Evolutionary conservation across 2,329 filamentous ascomycete species (phyloP).

Genomic region (Calonectria pseudoreteaudii): DNA sequence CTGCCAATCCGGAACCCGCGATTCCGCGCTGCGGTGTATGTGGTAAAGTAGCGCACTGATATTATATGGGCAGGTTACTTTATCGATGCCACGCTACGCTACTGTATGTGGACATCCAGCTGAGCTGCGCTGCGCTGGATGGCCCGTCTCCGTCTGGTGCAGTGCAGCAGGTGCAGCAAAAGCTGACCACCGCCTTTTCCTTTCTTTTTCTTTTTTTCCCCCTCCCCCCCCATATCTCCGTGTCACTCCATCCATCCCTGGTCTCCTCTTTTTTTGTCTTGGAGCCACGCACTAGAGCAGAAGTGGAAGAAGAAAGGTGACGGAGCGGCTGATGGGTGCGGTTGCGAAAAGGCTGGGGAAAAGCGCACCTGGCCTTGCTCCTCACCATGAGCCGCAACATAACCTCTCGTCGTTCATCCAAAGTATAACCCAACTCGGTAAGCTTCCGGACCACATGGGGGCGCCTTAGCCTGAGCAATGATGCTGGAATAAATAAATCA

Average conservation of each 20-base stretch:
- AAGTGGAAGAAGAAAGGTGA: slow-evolving; percentile 4
- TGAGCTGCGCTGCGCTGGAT: background rate
- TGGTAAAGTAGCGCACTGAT: slow-evolving; percentile 14
- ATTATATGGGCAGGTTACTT: background rate
- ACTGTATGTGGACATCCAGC: slow-evolving; percentile 1
- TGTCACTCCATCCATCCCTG: slow-evolving; percentile 17
- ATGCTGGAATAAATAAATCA: slow-evolving; percentile 8
- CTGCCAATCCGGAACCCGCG: slow-evolving; percentile 11
- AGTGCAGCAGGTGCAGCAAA: background rate
- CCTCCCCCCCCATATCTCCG: background rate
- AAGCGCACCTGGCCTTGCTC: background rate
- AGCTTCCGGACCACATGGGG: background rate
- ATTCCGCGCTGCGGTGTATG: slow-evolving; percentile 21
- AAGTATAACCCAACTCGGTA: slow-evolving; percentile 1
- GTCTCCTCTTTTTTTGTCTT: slow-evolving; percentile 30
- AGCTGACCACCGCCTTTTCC: background rate
- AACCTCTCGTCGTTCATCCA: background rate
- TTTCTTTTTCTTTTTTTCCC: slow-evolving; percentile 6
- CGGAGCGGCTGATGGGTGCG: background rate
- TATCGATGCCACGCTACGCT: slow-evolving; percentile 3
- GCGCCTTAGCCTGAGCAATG: background rate
- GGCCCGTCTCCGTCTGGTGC: background rate
- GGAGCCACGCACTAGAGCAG: background rate
- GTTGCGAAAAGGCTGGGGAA: background rate
- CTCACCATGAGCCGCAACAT: background rate